Base-by-base conservation (phyloP, 306 rosid species). In the Clitoria ternatea region DNA sequence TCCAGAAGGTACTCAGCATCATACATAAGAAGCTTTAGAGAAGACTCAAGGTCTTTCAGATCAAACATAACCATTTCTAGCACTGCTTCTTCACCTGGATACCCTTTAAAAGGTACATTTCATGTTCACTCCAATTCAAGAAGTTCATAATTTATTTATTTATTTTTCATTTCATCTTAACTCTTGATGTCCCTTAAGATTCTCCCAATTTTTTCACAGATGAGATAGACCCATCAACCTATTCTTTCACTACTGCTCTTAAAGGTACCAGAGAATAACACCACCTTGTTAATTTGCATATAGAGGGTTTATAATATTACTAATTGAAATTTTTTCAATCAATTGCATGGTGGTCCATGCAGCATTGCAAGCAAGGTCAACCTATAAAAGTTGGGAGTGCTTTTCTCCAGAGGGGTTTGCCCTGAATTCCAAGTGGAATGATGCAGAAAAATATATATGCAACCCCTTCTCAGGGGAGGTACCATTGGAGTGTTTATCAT, bases 21-120 rank as follows among this genome's bases (percentile, higher is more conserved):
- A 14, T 81, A 85, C 44, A 86, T 91, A 73, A 85, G 95, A 87
- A 94, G 90, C 86, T 84, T 87, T 57, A 81, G 94, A 71, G 97
- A 94, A 77, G 99, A 94, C 57, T 50, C 97, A 6, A 72, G 83
- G 49, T 89, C 98, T 73, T 89, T 91, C 37, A 80, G 92, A 80
- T 89, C 99, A 89, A 91, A 85, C 79, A 59, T 84, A 7, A 84
- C 90, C 45, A 79, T 90, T 77, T 87, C 97, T 7, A 94, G 99
- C 74, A 89, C 96, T 66, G 88, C 95, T 79, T 89, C 99, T 79
- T 94, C 99, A 4, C 96, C 99, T 56, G 99, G 96, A 36, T 82
- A 81, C 85, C 75, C 81, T 14, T 83, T 80, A 2, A 88, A 82
- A 87, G 99, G 99, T 90, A 69, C 15, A 6, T 60, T 35, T 33